Percentiles rank a stretch among this genome's conserved stretches.
Conservation (phyloP, 1,139 yeast genomes). For the Saccharomyces hybrid region DNA sequence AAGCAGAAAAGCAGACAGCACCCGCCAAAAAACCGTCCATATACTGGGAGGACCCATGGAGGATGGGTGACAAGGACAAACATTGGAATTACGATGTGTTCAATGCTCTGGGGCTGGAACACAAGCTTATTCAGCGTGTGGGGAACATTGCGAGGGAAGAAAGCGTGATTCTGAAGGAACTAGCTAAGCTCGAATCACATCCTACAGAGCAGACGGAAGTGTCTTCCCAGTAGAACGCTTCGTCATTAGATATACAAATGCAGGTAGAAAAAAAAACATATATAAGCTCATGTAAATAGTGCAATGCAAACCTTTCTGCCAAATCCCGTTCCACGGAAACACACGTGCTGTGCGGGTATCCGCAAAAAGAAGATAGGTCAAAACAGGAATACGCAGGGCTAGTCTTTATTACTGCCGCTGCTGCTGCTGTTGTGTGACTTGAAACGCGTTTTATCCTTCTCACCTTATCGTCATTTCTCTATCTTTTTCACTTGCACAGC, state of each 20-base stretch:
- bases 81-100: conserved; percentile 18
- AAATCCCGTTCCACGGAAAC: neutral
- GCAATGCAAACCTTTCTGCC: neutral
- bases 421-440: neutral
- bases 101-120: conserved; percentile 20
- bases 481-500: neutral
- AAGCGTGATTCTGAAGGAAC: conserved; percentile 25
- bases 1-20: conserved; percentile 1
- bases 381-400: neutral
- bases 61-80: conserved; percentile 54
- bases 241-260: neutral
- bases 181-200: conserved; percentile 7
- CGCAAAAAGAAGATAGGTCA: neutral
- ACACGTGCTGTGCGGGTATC: neutral
- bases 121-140: conserved; percentile 19
- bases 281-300: neutral
- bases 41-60: conserved; percentile 81
- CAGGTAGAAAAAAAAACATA: neutral
- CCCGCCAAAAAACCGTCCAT: conserved; percentile 35
- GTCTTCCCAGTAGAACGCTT: neutral
- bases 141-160: conserved; percentile 30
- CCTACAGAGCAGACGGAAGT: neutral
- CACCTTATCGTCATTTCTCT: neutral
- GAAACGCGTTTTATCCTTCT: neutral
- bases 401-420: neutral